These are phyloP conservation scores for Melocanna baccifera DNA, from an alignment of 176 grass and related monocot genomes.

Conservation along the genomic window DNA sequence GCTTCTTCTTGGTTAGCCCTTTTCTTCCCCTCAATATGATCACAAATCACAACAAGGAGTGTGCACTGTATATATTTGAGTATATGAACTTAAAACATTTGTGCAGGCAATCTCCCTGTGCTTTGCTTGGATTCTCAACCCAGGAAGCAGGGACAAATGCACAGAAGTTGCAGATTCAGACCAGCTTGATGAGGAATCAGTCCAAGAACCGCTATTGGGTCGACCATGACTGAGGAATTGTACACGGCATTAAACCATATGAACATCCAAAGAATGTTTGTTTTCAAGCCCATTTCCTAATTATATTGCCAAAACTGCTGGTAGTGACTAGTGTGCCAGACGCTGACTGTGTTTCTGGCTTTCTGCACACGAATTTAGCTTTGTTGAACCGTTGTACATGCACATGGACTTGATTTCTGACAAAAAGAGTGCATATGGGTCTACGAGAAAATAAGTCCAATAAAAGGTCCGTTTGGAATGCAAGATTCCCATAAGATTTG, in stretches of 20 bases:
- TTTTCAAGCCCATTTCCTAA: background rate
- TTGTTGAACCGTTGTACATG: too few species aligned
- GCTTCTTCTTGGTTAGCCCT: constrained; percentile 58
- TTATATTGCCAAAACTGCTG: background rate
- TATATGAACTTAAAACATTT: constrained; percentile 9
- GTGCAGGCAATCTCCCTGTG: constrained; percentile 55
- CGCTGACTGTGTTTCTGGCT: background rate
- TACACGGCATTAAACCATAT: background rate
- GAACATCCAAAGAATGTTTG: background rate
- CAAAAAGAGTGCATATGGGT: too few species aligned
- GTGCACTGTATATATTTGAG: background rate
- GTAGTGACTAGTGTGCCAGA: too few species aligned
- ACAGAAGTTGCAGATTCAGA: background rate
- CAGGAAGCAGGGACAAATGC: constrained; percentile 25
- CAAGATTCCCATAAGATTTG: too few species aligned
- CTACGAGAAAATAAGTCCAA: too few species aligned
- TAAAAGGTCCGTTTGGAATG: too few species aligned
- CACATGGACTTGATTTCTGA: too few species aligned
- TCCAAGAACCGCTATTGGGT: constrained; percentile 37
- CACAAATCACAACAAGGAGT: background rate
- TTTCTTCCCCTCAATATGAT: background rate
- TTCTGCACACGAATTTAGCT: constrained; percentile 9
- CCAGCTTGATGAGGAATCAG: constrained; percentile 21
- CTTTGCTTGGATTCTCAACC: constrained; percentile 52
- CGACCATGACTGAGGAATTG: constrained; percentile 2